phyloP scores from a whole-genome alignment of 208 protist genomes.

The Wallacemonas sp. region DNA sequence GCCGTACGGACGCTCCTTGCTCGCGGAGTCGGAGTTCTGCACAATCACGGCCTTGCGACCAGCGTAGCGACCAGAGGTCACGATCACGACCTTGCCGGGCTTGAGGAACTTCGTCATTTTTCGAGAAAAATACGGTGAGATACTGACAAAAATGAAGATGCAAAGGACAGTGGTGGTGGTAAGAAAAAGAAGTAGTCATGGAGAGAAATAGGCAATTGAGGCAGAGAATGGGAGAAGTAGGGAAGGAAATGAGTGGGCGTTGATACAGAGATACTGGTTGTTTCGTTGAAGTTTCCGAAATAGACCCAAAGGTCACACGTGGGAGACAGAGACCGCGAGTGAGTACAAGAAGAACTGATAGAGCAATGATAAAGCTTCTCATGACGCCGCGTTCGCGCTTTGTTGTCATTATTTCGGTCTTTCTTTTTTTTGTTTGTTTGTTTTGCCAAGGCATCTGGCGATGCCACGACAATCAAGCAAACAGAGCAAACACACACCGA shows the following conservation, averaged over 20 bases:
- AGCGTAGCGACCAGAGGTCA: conserved; percentile 97
- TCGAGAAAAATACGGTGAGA: conserved; percentile 12
- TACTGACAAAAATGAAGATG: conserved; percentile 13
- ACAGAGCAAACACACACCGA: conserved; percentile 14
- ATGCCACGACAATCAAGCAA: neutral
- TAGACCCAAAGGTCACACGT: too few species aligned
- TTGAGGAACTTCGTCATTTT: conserved; percentile 95
- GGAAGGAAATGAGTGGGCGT: too few species aligned
- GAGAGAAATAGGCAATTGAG: conserved; percentile 1
- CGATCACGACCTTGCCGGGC: conserved; percentile 97
- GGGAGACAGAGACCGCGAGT: too few species aligned
- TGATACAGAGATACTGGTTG: too few species aligned
- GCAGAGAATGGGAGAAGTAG: too few species aligned
- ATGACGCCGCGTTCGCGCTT: too few species aligned
- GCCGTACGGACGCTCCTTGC: conserved; percentile 94
- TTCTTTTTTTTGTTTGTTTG: too few species aligned
- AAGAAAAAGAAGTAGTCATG: neutral
- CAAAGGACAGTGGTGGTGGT: neutral
- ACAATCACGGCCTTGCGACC: conserved; percentile 98
- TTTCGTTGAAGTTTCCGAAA: too few species aligned
- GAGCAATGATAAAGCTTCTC: too few species aligned
- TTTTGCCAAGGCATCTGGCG: too few species aligned
- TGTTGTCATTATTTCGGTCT: too few species aligned
- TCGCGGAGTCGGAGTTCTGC: conserved; percentile 92
- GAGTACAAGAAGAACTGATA: too few species aligned